These are phyloP conservation scores for Pichia insulana DNA, from an alignment of 805 yeast genomes.

Conservation along the genomic window DNA sequence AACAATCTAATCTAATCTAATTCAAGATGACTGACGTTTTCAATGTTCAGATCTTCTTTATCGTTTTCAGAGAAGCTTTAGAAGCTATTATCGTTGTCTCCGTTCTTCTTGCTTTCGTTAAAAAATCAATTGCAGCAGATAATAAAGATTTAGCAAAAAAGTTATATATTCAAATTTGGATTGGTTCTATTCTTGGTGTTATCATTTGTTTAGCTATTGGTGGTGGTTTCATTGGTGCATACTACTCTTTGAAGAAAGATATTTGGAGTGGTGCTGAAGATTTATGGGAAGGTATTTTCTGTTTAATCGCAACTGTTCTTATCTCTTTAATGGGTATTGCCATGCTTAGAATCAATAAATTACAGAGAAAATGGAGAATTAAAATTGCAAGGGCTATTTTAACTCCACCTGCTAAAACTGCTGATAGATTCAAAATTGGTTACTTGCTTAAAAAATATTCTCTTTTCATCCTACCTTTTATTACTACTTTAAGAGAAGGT, in stretches of 20 bases:
- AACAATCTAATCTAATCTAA: no score
- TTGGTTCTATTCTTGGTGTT: slow-evolving; percentile 68
- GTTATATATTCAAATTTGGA: slow-evolving; percentile 63
- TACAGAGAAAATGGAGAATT: slow-evolving; percentile 95
- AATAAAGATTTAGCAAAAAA: slow-evolving; percentile 43
- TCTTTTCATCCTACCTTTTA: slow-evolving; percentile 81
- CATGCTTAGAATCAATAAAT: slow-evolving; percentile 89
- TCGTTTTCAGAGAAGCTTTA: slow-evolving; percentile 86
- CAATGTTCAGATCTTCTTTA: slow-evolving; percentile 71
- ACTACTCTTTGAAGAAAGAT: slow-evolving; percentile 72
- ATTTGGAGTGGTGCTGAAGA: slow-evolving; percentile 86
- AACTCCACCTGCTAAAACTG: slow-evolving; percentile 41
- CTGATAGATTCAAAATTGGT: slow-evolving; percentile 46
- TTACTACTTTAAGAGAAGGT: slow-evolving; percentile 94
- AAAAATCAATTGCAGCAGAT: slow-evolving; percentile 68
- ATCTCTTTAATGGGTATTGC: slow-evolving; percentile 94
- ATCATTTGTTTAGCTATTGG: slow-evolving; percentile 77
- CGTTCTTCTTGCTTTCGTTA: slow-evolving; percentile 82
- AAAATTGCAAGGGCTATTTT: slow-evolving; percentile 83
- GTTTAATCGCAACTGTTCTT: slow-evolving; percentile 81
- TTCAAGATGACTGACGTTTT: slow-evolving; percentile 44
- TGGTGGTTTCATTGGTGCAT: slow-evolving; percentile 90
- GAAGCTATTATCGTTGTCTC: slow-evolving; percentile 92
- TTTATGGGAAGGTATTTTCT: slow-evolving; percentile 94
- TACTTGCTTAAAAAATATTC: slow-evolving; percentile 64